These are phyloP conservation scores for Coemansia sp. DNA, from an alignment of 192 early-diverging fungal species.

Conservation along the genomic window DNA sequence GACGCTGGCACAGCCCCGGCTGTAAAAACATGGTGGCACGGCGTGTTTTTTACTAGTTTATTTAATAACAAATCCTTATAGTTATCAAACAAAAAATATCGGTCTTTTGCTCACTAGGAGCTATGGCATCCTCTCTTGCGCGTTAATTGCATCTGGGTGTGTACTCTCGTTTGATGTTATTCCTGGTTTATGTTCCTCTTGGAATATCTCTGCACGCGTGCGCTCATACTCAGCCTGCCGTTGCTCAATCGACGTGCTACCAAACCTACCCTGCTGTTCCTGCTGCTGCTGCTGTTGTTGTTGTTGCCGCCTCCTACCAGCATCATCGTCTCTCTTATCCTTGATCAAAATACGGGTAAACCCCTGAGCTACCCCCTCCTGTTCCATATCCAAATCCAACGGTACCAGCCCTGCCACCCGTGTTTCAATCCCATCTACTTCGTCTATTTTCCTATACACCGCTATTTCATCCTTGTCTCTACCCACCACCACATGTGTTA, in stretches of 20 bases:
- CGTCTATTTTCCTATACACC: conserved; percentile 15
- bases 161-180: too few species aligned
- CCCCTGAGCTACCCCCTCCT: background rate
- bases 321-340: background rate
- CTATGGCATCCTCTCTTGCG: too few species aligned
- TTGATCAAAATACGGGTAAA: conserved; percentile 29
- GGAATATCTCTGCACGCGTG: conserved; percentile 36
- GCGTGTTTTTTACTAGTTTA: too few species aligned
- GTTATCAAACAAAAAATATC: background rate
- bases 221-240: conserved; percentile 41
- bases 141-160: too few species aligned
- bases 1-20: conserved; percentile 7
- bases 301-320: too few species aligned
- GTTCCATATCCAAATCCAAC: background rate
- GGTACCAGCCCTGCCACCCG: too few species aligned
- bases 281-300: too few species aligned
- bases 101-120: too few species aligned
- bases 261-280: too few species aligned
- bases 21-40: too few species aligned
- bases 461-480: conserved; percentile 21
- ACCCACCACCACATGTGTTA: conserved; percentile 31
- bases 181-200: background rate
- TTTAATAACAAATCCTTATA: background rate
- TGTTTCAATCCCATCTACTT: too few species aligned
- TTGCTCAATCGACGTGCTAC: conserved; percentile 16